Evolutionary conservation across 805 yeast species (phyloP).

Genomic region (Wickerhamomyces kurtzmanii): DNA sequence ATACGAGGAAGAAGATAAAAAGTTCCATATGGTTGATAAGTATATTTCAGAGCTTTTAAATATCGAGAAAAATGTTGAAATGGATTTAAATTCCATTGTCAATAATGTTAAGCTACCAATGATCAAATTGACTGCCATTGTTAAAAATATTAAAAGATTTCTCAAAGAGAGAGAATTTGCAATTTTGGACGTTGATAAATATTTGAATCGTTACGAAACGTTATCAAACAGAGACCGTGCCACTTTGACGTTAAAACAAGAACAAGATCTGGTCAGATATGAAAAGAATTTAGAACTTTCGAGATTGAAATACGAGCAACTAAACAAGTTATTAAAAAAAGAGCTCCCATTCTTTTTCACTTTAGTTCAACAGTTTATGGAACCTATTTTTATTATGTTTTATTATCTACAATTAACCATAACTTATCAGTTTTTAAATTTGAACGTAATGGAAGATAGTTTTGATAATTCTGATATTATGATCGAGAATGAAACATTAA

Average conservation of each 20-base stretch:
- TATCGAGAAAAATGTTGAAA: constrained; percentile 12
- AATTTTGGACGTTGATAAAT: constrained; percentile 27
- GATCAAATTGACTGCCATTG: constrained; percentile 4
- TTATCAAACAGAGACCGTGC: constrained; percentile 17
- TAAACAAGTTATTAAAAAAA: constrained; percentile 28
- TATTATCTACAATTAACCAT: constrained; percentile 29
- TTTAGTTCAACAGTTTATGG: constrained; percentile 20
- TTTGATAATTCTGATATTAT: too few species aligned
- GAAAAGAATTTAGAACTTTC: constrained; percentile 19
- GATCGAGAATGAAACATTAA: constrained; percentile 5
- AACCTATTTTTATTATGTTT: constrained; percentile 21
- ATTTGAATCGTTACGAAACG: constrained; percentile 13
- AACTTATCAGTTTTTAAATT: constrained; percentile 20
- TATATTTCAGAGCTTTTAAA: not conserved
- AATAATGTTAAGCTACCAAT: constrained; percentile 15
- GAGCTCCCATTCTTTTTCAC: constrained; percentile 37
- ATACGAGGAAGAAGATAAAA: not conserved
- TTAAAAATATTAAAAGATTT: constrained; percentile 18
- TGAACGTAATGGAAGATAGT: constrained; percentile 4
- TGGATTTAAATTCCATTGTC: constrained; percentile 17
- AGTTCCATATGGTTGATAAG: not conserved
- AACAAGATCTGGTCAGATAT: constrained; percentile 21
- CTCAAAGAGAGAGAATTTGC: constrained; percentile 22
- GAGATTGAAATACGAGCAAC: constrained; percentile 24
- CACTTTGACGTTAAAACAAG: constrained; percentile 25